Conservation (phyloP, 352 stramenopile genomes). For the Ophiocytium majus region DNA sequence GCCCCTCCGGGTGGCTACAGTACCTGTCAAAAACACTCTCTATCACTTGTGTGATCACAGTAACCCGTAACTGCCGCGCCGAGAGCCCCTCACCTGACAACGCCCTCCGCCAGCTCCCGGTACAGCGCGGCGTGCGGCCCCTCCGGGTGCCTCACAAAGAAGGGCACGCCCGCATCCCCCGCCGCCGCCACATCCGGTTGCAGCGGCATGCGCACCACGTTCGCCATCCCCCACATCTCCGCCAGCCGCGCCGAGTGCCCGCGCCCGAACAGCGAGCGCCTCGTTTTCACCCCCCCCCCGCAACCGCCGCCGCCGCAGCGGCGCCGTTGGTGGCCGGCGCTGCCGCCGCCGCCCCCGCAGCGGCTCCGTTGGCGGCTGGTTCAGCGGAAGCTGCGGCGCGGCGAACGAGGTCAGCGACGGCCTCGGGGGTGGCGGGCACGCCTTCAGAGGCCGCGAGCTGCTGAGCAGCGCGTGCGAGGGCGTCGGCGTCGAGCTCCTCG, state of each 20-base stretch:
- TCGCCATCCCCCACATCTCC: slow-evolving; percentile 74
- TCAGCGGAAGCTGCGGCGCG: too few species aligned
- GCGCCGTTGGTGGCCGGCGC: too few species aligned
- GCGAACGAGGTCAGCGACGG: too few species aligned
- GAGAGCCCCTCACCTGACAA: slow-evolving; percentile 60
- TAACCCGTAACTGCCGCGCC: too few species aligned
- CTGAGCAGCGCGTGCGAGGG: background rate
- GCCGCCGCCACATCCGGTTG: slow-evolving; percentile 66
- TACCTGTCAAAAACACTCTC: too few species aligned
- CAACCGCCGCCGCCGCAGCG: slow-evolving; percentile 14
- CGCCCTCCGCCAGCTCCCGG: slow-evolving; percentile 61
- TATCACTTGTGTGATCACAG: too few species aligned
- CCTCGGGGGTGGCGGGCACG: too few species aligned
- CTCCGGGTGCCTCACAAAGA: slow-evolving; percentile 65
- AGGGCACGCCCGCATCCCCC: slow-evolving; percentile 70
- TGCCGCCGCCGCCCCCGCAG: background rate
- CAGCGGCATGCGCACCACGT: slow-evolving; percentile 69
- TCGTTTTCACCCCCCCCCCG: too few species aligned
- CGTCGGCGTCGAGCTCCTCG: slow-evolving; percentile 54
- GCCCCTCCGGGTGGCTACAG: slow-evolving; percentile 63
- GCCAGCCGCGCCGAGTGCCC: slow-evolving; percentile 67
- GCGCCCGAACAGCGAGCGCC: slow-evolving; percentile 49
- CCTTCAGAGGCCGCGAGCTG: background rate
- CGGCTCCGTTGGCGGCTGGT: too few species aligned
- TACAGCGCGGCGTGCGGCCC: slow-evolving; percentile 64